A percentile compares a stretch with the other conserved stretches of the same genome.
Conservation (phyloP, 164 flowering plant genomes). For the Pachysandra terminalis region DNA sequence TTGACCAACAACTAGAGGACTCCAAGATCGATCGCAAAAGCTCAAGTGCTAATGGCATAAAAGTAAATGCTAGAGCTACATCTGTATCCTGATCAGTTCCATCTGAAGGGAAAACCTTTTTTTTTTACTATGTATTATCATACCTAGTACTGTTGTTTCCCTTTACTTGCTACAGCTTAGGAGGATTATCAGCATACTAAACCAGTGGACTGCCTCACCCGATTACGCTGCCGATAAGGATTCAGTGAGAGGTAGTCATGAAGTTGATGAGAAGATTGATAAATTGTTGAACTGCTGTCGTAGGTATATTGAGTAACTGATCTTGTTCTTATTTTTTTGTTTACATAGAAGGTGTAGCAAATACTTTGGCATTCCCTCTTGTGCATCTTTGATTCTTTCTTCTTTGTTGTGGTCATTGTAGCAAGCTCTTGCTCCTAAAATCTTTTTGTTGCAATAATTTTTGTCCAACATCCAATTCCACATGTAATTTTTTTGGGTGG, state of each 20-base stretch:
- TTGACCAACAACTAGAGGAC: slow-evolving; percentile 39
- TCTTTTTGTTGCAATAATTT: too few species aligned
- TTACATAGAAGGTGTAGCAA: too few species aligned
- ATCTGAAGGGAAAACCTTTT: neutral
- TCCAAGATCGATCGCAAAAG: slow-evolving; percentile 21
- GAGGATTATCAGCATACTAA: slow-evolving; percentile 45
- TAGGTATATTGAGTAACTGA: slow-evolving; percentile 22
- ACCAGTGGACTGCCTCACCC: slow-evolving; percentile 41
- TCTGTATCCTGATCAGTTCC: slow-evolving; percentile 60
- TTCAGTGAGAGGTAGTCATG: slow-evolving; percentile 14
- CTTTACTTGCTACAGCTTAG: slow-evolving; percentile 49
- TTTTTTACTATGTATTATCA: neutral
- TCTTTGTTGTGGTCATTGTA: too few species aligned
- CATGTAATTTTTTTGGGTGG: too few species aligned
- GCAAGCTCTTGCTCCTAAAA: too few species aligned
- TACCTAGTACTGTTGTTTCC: slow-evolving; percentile 16
- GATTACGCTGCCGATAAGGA: slow-evolving; percentile 11
- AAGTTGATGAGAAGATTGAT: slow-evolving; percentile 26
- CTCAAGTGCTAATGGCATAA: slow-evolving; percentile 14
- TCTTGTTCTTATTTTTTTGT: too few species aligned
- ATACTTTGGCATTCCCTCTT: too few species aligned
- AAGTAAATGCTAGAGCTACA: slow-evolving; percentile 29
- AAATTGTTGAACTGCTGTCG: slow-evolving; percentile 54
- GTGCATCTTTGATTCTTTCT: too few species aligned
- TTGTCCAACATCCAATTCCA: too few species aligned